A percentile compares a stretch with the other conserved stretches of the same genome.
Conservation (phyloP, 352 stramenopile genomes). For the Globisporangium barbulae region DNA sequence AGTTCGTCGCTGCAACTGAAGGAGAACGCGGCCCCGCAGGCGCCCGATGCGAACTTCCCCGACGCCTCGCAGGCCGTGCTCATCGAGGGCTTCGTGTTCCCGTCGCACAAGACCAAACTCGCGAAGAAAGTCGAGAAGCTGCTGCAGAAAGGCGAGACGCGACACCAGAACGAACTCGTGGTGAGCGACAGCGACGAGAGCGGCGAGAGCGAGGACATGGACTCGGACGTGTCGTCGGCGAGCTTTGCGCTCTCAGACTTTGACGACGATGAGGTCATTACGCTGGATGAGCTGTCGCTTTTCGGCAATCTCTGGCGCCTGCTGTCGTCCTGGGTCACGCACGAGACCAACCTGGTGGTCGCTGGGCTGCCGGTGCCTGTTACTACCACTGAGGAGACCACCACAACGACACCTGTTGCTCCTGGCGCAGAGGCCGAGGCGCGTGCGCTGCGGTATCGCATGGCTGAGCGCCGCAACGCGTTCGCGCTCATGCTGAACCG, state of each 20-base stretch:
- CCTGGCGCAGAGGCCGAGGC: slow-evolving; percentile 31
- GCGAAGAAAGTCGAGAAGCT: slow-evolving; percentile 70
- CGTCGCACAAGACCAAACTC: slow-evolving; percentile 68
- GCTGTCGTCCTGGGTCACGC: slow-evolving; percentile 65
- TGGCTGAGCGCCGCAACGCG: slow-evolving; percentile 60
- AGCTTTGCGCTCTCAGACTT: slow-evolving; percentile 68
- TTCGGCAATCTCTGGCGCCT: slow-evolving; percentile 76
- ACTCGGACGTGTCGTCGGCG: slow-evolving; percentile 43
- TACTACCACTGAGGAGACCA: slow-evolving; percentile 20
- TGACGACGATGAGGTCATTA: slow-evolving; percentile 69
- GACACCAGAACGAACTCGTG: slow-evolving; percentile 48
- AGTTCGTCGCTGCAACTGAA: slow-evolving; percentile 26
- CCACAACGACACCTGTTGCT: background rate
- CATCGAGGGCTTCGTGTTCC: slow-evolving; percentile 85
- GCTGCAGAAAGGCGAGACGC: slow-evolving; percentile 28
- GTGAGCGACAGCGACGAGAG: slow-evolving; percentile 63
- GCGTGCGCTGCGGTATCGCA: slow-evolving; percentile 46
- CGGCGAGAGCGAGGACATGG: slow-evolving; percentile 22
- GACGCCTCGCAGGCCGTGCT: slow-evolving; percentile 53
- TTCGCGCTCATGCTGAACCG: slow-evolving; percentile 61
- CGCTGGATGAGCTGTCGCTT: slow-evolving; percentile 58
- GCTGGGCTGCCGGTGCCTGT: slow-evolving; percentile 27
- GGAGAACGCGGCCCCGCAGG: slow-evolving; percentile 35
- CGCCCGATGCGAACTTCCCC: slow-evolving; percentile 49
- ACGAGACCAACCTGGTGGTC: slow-evolving; percentile 64